Evolutionary conservation across 495 filamentous ascomycete species (phyloP).

Genomic region (Trichoderma virens): DNA sequence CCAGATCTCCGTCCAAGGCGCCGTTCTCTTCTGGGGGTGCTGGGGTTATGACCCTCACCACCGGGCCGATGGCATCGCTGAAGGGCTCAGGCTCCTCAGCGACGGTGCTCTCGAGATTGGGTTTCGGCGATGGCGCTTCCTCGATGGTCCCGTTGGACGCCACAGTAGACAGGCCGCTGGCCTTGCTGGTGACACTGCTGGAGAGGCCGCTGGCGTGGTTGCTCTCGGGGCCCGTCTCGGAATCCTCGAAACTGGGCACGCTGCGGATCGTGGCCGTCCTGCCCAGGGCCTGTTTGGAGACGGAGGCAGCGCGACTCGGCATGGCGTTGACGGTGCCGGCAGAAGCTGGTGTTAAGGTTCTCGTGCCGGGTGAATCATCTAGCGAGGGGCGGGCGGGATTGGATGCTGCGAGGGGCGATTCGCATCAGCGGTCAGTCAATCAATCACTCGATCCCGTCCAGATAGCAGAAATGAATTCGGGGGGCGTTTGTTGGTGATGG

Average conservation of each 20-base stretch:
- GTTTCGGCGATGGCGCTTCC: background rate
- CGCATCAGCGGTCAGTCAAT: background rate
- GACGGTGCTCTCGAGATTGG: background rate
- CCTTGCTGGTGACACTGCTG: slow-evolving; percentile 39
- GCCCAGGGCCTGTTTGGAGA: slow-evolving; percentile 5
- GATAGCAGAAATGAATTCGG: background rate
- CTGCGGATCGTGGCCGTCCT: slow-evolving; percentile 32
- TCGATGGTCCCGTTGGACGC: slow-evolving; percentile 15
- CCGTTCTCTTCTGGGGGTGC: slow-evolving; percentile 14
- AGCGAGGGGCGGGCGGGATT: background rate
- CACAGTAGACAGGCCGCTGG: slow-evolving; percentile 25
- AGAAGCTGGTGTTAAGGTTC: slow-evolving; percentile 13
- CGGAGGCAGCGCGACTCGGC: slow-evolving; percentile 10
- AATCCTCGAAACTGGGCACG: slow-evolving; percentile 35
- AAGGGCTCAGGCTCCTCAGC: background rate
- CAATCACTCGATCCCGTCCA: background rate
- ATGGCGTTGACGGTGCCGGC: slow-evolving; percentile 18
- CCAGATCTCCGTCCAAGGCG: slow-evolving; percentile 15
- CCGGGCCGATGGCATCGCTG: slow-evolving; percentile 18
- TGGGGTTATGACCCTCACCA: slow-evolving; percentile 10
- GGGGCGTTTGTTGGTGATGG: no score
- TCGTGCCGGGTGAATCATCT: slow-evolving; percentile 3
- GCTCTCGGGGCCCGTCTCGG: slow-evolving; percentile 10
- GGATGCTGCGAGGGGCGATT: background rate
- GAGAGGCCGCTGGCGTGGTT: slow-evolving; percentile 35